These are phyloP conservation scores for Neonothopanus nambi DNA, from an alignment of 1,284 basidiomycete species.

Conservation along the genomic window DNA sequence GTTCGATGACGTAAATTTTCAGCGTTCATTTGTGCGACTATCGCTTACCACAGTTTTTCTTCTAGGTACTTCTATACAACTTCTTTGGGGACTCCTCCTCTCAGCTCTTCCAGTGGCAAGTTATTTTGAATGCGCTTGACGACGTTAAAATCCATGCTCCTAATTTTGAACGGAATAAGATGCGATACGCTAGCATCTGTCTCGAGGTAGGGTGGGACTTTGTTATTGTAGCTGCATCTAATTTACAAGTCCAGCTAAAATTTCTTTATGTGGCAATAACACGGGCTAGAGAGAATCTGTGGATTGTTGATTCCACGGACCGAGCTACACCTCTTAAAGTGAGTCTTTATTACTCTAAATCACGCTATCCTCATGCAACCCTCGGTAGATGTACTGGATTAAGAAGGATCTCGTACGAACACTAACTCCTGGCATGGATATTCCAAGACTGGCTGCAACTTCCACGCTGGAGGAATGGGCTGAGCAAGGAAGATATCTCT, in stretches of 20 bases:
- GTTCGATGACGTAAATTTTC: conserved; percentile 59
- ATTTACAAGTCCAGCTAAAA: conserved; percentile 68
- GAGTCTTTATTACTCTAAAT: conserved; percentile 16
- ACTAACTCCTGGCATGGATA: conserved; percentile 41
- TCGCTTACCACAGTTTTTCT: background rate
- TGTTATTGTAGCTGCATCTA: no score
- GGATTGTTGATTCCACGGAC: conserved; percentile 64
- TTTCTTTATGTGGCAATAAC: conserved; percentile 72
- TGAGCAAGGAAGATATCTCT: conserved; percentile 48
- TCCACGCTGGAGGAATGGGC: conserved; percentile 58
- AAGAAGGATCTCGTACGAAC: conserved; percentile 41
- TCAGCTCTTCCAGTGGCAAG: conserved; percentile 54
- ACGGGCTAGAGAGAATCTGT: conserved; percentile 63
- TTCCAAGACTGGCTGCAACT: conserved; percentile 48
- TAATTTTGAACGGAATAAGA: conserved; percentile 46
- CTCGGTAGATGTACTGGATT: conserved; percentile 48
- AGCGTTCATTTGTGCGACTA: background rate
- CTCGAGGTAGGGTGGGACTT: conserved; percentile 46
- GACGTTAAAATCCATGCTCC: conserved; percentile 37
- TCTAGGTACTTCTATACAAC: conserved; percentile 67
- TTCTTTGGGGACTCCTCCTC: conserved; percentile 68
- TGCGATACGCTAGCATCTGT: conserved; percentile 56
- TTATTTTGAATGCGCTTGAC: conserved; percentile 50
- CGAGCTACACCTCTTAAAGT: conserved; percentile 62
- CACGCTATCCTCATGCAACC: background rate